Evolutionary conservation across 176 grass and related monocot genomes (phyloP), one percentile per base, ranked within the genome.

Genomic region (Ampelocalamus luodianensis): DNA sequence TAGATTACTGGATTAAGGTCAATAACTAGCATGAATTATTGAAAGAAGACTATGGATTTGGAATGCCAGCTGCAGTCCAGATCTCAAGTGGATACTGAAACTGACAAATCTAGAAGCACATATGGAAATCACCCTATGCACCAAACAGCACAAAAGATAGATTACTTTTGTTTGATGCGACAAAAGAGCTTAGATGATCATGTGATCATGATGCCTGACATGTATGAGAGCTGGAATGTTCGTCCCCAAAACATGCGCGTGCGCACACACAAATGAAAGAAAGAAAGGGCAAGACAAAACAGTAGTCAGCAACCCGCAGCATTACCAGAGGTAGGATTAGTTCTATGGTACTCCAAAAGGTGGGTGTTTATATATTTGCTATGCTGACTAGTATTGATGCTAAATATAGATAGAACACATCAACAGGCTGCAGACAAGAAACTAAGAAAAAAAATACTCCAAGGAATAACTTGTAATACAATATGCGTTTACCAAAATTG

Each of bases 401-500:
- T 20, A 53, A 14, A 79, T 65, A 32, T 7, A 75, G 12, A 77
- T 55, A 66, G 2, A 64, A 60, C 16, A 75, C 10, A 43, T 65
- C 40, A 51, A 29, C 51, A 44, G 42, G 4, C 23, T 76, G 11
- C 23, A 64, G 39, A 55, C 20, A 44, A 63, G 44, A 34, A 85
- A 48, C 66, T 42, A 66, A 49, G 15, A 80, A 71, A 23, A 80
- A 62, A 6, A 86, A 74, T 61, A 27, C 10, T 61, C 6, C 37
- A 69, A 65, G 18, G 87, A 74, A 83, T 76, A 78, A 66, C 10
- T 61, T 56, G 45, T 26, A 44, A 8, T 16, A 76, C 10, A 78
- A 11, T 22, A 75, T 84, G 26, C 11, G 72, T 40, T 81, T 92
- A 99, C 93, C 97, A 99, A 87, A 90, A 91, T 39, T 56, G 84